Base-by-base conservation (phyloP, 1,139 yeast genomes). In the Geotrichum candidum region DNA sequence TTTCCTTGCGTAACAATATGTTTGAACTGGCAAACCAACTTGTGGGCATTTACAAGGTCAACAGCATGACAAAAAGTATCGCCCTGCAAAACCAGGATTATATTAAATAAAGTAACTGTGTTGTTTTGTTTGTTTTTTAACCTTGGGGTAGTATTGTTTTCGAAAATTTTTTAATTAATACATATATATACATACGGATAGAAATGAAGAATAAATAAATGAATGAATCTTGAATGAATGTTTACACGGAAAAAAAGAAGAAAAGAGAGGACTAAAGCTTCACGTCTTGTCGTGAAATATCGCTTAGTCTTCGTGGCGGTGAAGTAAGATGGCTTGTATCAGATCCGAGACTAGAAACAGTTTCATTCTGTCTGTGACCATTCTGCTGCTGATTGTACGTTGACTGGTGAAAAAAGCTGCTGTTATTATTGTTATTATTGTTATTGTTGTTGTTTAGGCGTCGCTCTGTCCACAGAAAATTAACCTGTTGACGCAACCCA, bases 1-100 rank as follows among this genome's bases (percentile, higher is more conserved):
- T 95, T 57, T 92, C 98, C 0, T 80, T 95, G 69, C 83, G 99
- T 73, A 94, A 94, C 75, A 94, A 95, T 73, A 95, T 95, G 99
- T 95, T 95, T 75, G 99, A 95, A 75, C 81, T 94, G 68, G 95
- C 99, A 1, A 88, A 90, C 68, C 95, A 91, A 70, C 79, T 95
- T 71, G 96, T 95, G 53, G 99, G 99, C 15, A 91, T 95, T 65
- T 95, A 92, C 78, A 95, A 95, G 75, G 94, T 89, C 63, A 85
- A 88, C 69, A 92, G 94, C 76, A 90, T 84, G 92, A 91, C 98
- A 3, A 82, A 81, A 73, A 88, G 96, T 71, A 87, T 90, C 48
- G 85, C 96, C 2, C 72, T 90, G 58, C 83, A 85, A 68, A 90
- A 90, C 71, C 80, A 79, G 66, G 90, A 86, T 27, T 59, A 61